Evolutionary conservation across 768 basidiomycete genomes (phyloP).

Genomic region (Lentinula lateritia): DNA sequence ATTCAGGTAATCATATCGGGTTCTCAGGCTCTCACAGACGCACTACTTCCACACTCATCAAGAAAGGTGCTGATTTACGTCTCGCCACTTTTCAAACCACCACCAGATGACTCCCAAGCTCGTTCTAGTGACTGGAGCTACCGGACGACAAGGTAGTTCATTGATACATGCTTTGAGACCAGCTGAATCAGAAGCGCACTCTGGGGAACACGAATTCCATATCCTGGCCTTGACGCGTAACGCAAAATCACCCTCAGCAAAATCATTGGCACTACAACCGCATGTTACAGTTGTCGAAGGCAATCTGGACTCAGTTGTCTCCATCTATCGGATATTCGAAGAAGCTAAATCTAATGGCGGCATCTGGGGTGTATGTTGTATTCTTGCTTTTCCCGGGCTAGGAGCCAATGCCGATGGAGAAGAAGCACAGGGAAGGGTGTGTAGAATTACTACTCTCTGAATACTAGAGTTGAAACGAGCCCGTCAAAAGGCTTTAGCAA

Average conservation of each 20-base stretch:
- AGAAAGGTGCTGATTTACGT: not conserved
- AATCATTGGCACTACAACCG: conserved; percentile 15
- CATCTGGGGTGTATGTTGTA: conserved; percentile 35
- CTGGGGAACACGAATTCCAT: conserved; percentile 17
- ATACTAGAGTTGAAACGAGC: too few species aligned
- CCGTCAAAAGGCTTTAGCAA: conserved; percentile 22
- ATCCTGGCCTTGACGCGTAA: conserved; percentile 32
- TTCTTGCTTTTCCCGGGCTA: conserved; percentile 34
- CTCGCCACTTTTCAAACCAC: not conserved
- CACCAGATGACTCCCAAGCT: conserved; percentile 3
- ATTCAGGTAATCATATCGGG: too few species aligned
- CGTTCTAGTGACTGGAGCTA: conserved; percentile 31
- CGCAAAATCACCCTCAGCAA: conserved; percentile 20
- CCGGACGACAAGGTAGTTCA: conserved; percentile 30
- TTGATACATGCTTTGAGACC: conserved; percentile 23
- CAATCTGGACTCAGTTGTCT: conserved; percentile 23
- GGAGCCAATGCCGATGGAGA: conserved; percentile 33
- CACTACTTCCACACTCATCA: too few species aligned
- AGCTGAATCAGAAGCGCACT: not conserved
- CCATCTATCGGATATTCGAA: conserved; percentile 28
- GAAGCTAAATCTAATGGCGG: conserved; percentile 19
- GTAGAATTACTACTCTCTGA: not conserved
- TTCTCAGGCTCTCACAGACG: too few species aligned
- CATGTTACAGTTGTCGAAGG: conserved; percentile 30
- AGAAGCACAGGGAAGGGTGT: conserved; percentile 33